Conservation (phyloP, 169 alveolate species). For the Miamiensis avidus region DNA sequence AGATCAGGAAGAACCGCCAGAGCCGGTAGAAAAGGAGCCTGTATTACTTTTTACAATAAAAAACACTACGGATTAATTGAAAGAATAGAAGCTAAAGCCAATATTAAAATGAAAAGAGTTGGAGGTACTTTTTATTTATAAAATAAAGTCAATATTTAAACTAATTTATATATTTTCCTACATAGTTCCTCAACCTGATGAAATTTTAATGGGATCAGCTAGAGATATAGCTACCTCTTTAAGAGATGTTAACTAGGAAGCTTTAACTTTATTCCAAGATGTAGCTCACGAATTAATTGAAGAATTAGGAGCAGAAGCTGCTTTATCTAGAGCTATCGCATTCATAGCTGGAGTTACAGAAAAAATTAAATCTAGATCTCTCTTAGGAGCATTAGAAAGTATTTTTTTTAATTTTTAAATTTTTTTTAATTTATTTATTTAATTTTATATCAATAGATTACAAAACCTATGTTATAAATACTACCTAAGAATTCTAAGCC, state of each 20-base stretch:
- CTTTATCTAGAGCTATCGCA: conserved; percentile 73
- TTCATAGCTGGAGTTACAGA: conserved; percentile 70
- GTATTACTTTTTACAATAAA: conserved; percentile 77
- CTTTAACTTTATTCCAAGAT: conserved; percentile 63
- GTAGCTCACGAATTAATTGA: conserved; percentile 64
- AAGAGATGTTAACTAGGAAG: conserved; percentile 64
- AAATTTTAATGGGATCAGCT: conserved; percentile 69
- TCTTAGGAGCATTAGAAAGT: conserved; percentile 71
- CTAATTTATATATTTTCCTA: too few relatives aligned
- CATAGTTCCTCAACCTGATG: conserved; percentile 85
- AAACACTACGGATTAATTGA: conserved; percentile 58
- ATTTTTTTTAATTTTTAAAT: too few relatives aligned
- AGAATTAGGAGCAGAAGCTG: conserved; percentile 69
- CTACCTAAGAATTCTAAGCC: conserved; percentile 58
- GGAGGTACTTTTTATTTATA: too few relatives aligned
- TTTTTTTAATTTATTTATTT: too few relatives aligned
- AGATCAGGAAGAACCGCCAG: conserved; percentile 88
- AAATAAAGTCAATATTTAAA: too few relatives aligned
- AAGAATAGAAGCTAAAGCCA: conserved; percentile 74
- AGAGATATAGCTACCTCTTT: conserved; percentile 65
- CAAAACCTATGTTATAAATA: conserved; percentile 60
- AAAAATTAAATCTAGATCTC: conserved; percentile 62
- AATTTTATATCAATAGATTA: conserved; percentile 19
- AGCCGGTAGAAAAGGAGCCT: conserved; percentile 80
- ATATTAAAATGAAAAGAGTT: conserved; percentile 69